phyloP scores from a whole-genome alignment of 2,329 filamentous ascomycete species.

The Aspergillus pseudoterreus region DNA sequence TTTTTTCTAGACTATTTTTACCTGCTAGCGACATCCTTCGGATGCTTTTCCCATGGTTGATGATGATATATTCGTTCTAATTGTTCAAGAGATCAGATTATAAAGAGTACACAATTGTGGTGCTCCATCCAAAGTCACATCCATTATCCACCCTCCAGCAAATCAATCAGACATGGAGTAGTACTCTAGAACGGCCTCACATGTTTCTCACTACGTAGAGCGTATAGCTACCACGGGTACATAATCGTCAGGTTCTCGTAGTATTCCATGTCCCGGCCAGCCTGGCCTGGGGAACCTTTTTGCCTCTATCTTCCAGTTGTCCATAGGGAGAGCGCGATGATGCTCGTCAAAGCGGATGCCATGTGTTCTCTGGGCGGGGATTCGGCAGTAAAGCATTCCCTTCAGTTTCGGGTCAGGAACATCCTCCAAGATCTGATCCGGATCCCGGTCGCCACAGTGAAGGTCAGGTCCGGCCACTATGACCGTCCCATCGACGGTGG shows the following conservation, averaged over 20 bases:
- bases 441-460: background rate
- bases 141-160: no score
- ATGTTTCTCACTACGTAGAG: background rate
- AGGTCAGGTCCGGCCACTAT: background rate
- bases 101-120: no score
- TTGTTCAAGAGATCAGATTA: no score
- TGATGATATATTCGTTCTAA: no score
- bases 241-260: background rate
- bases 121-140: no score
- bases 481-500: background rate
- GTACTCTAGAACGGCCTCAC: no score
- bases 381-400: background rate
- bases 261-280: background rate
- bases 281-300: background rate
- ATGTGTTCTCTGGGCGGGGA: background rate
- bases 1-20: no score
- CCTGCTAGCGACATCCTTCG: no score
- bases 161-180: no score
- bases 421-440: background rate
- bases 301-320: background rate
- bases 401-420: background rate
- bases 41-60: no score
- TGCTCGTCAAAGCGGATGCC: background rate
- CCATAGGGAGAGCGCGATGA: background rate
- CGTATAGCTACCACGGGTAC: background rate